These are phyloP conservation scores for Albizia julibrissin DNA, from an alignment of 306 rosid species.

Conservation along the genomic window DNA sequence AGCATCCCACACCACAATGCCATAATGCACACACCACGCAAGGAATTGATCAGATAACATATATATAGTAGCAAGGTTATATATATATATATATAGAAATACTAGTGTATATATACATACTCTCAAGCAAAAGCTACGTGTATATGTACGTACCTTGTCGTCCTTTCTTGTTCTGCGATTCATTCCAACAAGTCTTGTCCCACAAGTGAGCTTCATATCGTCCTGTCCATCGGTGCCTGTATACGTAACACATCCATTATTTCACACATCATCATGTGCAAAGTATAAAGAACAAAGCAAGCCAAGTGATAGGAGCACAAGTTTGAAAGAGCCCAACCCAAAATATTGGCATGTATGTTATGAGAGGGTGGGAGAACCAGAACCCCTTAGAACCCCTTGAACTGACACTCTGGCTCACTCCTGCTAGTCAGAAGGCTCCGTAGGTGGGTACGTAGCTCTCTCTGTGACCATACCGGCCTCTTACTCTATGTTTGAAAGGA, in stretches of 20 bases:
- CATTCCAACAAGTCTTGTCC: constrained; percentile 97
- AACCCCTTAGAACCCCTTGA: too few species aligned
- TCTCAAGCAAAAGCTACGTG: not conserved
- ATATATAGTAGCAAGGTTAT: not conserved
- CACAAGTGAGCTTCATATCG: constrained; percentile 94
- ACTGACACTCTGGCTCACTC: too few species aligned
- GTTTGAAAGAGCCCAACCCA: too few species aligned
- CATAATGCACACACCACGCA: not conserved
- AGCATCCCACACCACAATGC: constrained; percentile 7
- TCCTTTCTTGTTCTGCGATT: constrained; percentile 91
- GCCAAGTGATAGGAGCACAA: not conserved
- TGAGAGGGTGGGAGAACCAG: too few species aligned
- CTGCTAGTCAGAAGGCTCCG: not conserved
- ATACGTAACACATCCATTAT: not conserved
- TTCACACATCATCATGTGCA: not conserved
- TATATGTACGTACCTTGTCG: constrained; percentile 59
- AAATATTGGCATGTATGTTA: too few species aligned
- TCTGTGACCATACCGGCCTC: too few species aligned
- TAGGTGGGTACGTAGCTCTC: not conserved
- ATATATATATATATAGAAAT: not conserved
- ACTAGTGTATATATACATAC: not conserved
- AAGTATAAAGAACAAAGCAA: not conserved
- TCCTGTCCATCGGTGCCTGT: constrained; percentile 87
- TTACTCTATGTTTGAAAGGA: too few species aligned
- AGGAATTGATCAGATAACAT: not conserved